A percentile compares a stretch with the other conserved stretches of the same genome.
These are phyloP conservation scores for Penicillium atrosanguineum DNA, from an alignment of 495 filamentous ascomycete genomes.

Conservation along the genomic window DNA sequence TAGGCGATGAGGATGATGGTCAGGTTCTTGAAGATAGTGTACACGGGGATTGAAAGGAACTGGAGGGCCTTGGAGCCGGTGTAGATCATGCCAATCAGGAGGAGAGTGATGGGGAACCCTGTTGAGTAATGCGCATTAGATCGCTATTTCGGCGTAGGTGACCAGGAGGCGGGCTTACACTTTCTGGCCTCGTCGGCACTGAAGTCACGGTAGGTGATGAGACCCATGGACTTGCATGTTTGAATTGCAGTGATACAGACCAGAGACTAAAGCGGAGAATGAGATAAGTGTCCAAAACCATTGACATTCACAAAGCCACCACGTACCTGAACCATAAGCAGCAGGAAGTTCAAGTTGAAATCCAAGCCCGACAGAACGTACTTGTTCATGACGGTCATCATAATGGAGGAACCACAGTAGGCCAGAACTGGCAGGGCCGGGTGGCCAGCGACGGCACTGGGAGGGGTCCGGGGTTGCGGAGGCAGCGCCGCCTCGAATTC, in stretches of 20 bases:
- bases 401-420: conserved; percentile 92
- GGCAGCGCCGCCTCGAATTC: conserved; percentile 47
- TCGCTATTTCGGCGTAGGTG: background rate
- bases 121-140: conserved; percentile 2
- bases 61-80: conserved; percentile 95
- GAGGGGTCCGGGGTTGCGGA: conserved; percentile 37
- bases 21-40: conserved; percentile 99
- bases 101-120: conserved; percentile 98
- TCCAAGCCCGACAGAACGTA: conserved; percentile 86
- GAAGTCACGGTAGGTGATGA: conserved; percentile 90
- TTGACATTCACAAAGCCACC: background rate
- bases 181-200: conserved; percentile 86
- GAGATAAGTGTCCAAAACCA: conserved; percentile 9
- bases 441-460: conserved; percentile 57
- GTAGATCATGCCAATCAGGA: conserved; percentile 99
- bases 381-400: conserved; percentile 99
- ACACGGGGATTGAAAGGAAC: conserved; percentile 95
- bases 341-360: conserved; percentile 97
- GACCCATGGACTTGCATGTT: conserved; percentile 72
- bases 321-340: conserved; percentile 86
- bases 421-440: conserved; percentile 77
- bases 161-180: conserved; percentile 55
- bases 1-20: conserved; percentile 99
- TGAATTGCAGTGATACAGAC: conserved; percentile 91
- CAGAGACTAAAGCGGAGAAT: conserved; percentile 60